A percentile compares a stretch with the other conserved stretches of the same genome.
Evolutionary conservation across 331 rosid genomes (phyloP).

Genomic region (Acacia pycnantha): DNA sequence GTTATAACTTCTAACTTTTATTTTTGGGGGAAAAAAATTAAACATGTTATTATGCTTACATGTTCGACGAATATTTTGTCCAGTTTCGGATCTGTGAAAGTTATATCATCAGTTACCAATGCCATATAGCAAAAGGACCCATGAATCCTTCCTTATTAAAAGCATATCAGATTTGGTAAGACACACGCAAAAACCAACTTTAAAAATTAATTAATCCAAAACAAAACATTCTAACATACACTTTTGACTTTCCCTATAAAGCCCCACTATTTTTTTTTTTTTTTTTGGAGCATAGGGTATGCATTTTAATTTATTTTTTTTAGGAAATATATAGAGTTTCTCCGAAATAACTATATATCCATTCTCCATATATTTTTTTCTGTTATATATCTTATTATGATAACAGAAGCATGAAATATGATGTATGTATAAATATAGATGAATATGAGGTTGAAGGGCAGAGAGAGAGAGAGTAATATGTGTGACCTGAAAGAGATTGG

Average conservation of each 20-base stretch:
- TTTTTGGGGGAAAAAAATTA: neutral
- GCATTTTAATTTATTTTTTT: neutral
- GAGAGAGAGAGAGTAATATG: neutral
- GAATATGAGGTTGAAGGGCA: neutral
- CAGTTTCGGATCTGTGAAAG: neutral
- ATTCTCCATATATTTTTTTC: neutral
- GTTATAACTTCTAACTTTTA: neutral
- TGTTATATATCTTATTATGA: neutral
- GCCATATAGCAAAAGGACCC: neutral
- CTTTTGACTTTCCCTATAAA: neutral
- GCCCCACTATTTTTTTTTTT: neutral
- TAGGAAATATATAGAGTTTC: neutral
- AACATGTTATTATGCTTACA: neutral
- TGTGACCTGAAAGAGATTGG: conserved; percentile 66
- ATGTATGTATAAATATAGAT: neutral
- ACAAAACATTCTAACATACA: neutral
- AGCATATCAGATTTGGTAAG: neutral
- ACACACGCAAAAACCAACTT: neutral
- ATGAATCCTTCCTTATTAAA: neutral
- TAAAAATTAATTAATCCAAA: neutral
- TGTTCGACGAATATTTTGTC: conserved; percentile 51
- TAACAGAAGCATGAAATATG: neutral
- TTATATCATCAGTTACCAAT: conserved; percentile 29
- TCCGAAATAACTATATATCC: too few species aligned
- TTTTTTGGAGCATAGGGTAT: neutral